Evolutionary conservation across 2,329 filamentous ascomycete genomes (phyloP).

Genomic region (Cladobotryum protrusum): DNA sequence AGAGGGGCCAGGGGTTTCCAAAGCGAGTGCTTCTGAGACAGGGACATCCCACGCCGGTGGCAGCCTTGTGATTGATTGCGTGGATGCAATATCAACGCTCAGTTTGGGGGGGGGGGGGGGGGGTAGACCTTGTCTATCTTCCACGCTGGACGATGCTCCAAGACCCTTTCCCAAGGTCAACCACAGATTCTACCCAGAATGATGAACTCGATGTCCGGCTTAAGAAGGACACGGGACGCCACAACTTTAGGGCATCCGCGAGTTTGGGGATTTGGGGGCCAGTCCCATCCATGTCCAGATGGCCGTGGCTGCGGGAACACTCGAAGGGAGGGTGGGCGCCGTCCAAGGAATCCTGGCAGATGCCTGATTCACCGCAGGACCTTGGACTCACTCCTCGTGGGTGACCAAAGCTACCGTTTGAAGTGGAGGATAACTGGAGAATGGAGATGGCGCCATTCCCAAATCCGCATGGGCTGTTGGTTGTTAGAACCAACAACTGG

Average conservation of each 20-base stretch:
- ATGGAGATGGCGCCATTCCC: conserved; percentile 7
- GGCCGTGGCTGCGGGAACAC: background rate
- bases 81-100: too few species aligned
- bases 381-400: background rate
- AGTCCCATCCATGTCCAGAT: background rate
- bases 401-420: background rate
- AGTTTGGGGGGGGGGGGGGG: too few species aligned
- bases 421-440: background rate
- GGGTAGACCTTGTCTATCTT: too few species aligned
- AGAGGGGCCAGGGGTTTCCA: background rate
- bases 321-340: background rate
- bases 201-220: too few species aligned
- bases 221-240: too few species aligned
- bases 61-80: too few species aligned
- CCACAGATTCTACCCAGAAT: too few species aligned
- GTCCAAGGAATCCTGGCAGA: background rate
- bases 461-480: conserved; percentile 5
- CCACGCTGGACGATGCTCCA: too few species aligned
- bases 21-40: too few species aligned
- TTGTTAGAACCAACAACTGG: conserved; percentile 11
- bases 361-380: background rate
- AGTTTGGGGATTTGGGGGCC: background rate
- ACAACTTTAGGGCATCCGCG: background rate
- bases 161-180: too few species aligned
- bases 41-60: too few species aligned